These are phyloP conservation scores for Leccinum pellstonianum DNA, from an alignment of 768 basidiomycete genomes.

Conservation along the genomic window DNA sequence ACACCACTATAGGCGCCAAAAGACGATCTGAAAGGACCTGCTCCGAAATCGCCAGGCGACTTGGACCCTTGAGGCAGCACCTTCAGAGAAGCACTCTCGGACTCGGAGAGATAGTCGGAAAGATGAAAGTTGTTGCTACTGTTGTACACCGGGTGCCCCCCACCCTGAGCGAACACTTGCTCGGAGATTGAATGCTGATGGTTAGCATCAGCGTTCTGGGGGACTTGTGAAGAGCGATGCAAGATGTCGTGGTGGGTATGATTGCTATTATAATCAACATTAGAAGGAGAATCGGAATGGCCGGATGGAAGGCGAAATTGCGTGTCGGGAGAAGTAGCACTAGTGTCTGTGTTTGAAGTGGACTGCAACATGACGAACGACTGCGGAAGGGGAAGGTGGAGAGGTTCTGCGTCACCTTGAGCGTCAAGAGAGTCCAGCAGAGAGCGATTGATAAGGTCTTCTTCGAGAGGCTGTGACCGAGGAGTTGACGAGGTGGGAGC, in stretches of 20 bases:
- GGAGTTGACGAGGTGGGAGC: slow-evolving; percentile 32
- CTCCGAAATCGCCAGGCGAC: slow-evolving; percentile 34
- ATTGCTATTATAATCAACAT: slow-evolving; percentile 36
- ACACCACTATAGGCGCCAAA: slow-evolving; percentile 34
- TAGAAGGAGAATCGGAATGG: slow-evolving; percentile 51
- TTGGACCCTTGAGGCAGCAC: slow-evolving; percentile 29
- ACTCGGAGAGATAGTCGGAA: slow-evolving; percentile 36
- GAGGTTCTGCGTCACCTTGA: slow-evolving; percentile 77
- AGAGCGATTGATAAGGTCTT: slow-evolving; percentile 86
- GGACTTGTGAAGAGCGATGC: slow-evolving; percentile 26
- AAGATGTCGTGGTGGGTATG: slow-evolving; percentile 37
- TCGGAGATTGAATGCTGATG: slow-evolving; percentile 34
- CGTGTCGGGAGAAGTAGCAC: slow-evolving; percentile 47
- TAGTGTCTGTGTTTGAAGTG: slow-evolving; percentile 53
- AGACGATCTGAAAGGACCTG: slow-evolving; percentile 37
- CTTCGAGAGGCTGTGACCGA: slow-evolving; percentile 41
- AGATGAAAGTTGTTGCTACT: slow-evolving; percentile 34
- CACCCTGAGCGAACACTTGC: slow-evolving; percentile 32
- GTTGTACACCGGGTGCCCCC: slow-evolving; percentile 42
- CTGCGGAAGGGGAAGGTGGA: slow-evolving; percentile 29
- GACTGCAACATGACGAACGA: slow-evolving; percentile 49
- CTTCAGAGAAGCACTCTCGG: slow-evolving; percentile 35
- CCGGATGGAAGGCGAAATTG: slow-evolving; percentile 51
- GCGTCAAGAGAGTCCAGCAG: slow-evolving; percentile 81
- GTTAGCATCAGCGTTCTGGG: slow-evolving; percentile 31